These are phyloP conservation scores for Backusella morwellensis DNA, from an alignment of 192 early-diverging fungal genomes.

Conservation along the genomic window DNA sequence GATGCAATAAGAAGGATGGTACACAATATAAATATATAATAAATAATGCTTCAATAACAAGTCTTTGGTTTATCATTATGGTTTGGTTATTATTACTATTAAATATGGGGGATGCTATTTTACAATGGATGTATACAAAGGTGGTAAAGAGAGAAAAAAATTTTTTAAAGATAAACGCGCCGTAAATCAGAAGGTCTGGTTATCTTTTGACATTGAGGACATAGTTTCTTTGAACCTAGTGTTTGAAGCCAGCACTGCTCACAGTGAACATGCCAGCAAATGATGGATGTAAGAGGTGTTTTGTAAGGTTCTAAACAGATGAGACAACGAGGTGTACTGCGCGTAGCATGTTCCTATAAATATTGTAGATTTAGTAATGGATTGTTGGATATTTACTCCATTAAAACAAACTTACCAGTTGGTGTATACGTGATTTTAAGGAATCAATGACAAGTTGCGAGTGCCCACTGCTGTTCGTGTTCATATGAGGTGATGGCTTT, in stretches of 20 bases:
- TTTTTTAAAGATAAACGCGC: constrained; percentile 70
- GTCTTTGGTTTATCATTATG: neutral
- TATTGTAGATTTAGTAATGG: neutral
- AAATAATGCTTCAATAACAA: neutral
- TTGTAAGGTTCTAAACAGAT: constrained; percentile 78
- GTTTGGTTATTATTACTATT: neutral
- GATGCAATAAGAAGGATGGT: too few relatives aligned
- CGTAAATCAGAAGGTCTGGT: constrained; percentile 80
- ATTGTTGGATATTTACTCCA: too few relatives aligned
- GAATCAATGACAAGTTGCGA: constrained; percentile 75
- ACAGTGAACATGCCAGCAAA: constrained; percentile 94
- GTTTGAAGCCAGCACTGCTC: constrained; percentile 86
- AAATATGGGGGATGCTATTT: neutral
- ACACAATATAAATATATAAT: neutral
- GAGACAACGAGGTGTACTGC: constrained; percentile 61
- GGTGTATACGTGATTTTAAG: constrained; percentile 66
- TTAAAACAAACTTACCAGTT: constrained; percentile 38
- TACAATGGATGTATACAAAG: neutral
- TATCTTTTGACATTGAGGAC: constrained; percentile 89
- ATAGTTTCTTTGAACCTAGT: constrained; percentile 82
- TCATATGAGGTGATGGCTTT: neutral
- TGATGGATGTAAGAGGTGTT: constrained; percentile 70
- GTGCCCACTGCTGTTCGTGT: constrained; percentile 33
- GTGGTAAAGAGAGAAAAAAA: neutral
- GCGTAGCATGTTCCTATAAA: constrained; percentile 44